These are phyloP conservation scores for Suillus lakei DNA, from an alignment of 768 basidiomycete species.

Conservation along the genomic window DNA sequence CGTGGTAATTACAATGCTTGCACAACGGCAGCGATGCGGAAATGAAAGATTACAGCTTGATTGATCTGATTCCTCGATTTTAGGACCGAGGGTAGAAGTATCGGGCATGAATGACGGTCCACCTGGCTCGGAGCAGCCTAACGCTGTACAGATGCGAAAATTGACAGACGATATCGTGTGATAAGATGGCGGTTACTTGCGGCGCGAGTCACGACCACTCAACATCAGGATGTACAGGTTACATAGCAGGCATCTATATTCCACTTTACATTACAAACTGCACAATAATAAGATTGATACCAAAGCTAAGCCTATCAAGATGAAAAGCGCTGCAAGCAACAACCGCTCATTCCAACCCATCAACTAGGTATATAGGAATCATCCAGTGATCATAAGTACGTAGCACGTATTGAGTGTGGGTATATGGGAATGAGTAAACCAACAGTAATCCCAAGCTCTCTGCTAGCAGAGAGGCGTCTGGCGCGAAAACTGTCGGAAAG, in stretches of 20 bases:
- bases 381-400: conserved; percentile 16
- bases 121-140: neutral
- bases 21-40: conserved; percentile 2
- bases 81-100: neutral
- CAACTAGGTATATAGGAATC: conserved; percentile 26
- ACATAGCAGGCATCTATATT: conserved; percentile 2
- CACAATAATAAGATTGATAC: conserved; percentile 12
- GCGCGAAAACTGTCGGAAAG: neutral
- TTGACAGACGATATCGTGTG: neutral
- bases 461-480: conserved; percentile 28
- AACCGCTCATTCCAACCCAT: conserved; percentile 26
- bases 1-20: neutral
- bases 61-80: neutral
- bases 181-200: neutral
- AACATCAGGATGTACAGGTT: neutral
- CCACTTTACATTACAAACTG: neutral
- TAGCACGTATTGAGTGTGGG: conserved; percentile 33
- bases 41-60: neutral
- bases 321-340: conserved; percentile 31
- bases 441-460: conserved; percentile 28
- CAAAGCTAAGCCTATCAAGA: neutral
- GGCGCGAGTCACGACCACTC: neutral
- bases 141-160: neutral
- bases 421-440: conserved; percentile 3
- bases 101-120: neutral